Conservation (phyloP, 495 filamentous ascomycete species). For the Hyaloscypha bicolor region DNA sequence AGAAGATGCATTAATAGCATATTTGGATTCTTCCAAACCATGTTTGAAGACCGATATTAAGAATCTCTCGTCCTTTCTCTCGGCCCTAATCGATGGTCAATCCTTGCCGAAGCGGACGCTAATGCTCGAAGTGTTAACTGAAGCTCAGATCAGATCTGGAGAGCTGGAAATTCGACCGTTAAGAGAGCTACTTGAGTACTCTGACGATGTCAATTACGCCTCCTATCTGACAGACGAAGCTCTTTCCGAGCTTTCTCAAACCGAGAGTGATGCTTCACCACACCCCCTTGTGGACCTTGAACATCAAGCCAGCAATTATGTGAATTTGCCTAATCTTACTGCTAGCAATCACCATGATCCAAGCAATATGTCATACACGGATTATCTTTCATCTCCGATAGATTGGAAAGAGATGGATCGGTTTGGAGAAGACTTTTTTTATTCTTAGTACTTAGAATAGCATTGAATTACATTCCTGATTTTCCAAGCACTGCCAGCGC, state of each 20-base stretch:
- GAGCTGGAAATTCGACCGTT: too few species aligned
- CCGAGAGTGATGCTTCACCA: too few species aligned
- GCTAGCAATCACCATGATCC: background rate
- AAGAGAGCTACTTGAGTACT: too few species aligned
- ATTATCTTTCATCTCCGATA: background rate
- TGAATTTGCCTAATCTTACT: background rate
- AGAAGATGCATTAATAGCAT: constrained; percentile 3
- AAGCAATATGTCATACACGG: background rate
- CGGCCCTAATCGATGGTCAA: constrained; percentile 15
- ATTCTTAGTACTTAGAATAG: background rate
- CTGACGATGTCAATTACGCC: background rate
- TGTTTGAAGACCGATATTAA: constrained; percentile 10
- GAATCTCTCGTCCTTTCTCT: constrained; percentile 16
- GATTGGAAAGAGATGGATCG: background rate
- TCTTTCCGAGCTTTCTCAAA: background rate
- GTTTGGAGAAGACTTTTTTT: background rate
- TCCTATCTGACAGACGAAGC: background rate
- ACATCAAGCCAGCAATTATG: background rate
- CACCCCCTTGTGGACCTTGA: background rate
- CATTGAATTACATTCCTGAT: too few species aligned
- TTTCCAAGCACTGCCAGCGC: too few species aligned
- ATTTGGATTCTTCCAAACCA: constrained; percentile 19
- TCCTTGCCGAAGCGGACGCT: constrained; percentile 16
- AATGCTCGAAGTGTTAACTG: too few species aligned
- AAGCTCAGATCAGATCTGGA: too few species aligned